Percentiles rank a stretch among this genome's conserved stretches.
phyloP scores from a whole-genome alignment of 2,329 filamentous ascomycete species.

The Cercospora brassicicola region DNA sequence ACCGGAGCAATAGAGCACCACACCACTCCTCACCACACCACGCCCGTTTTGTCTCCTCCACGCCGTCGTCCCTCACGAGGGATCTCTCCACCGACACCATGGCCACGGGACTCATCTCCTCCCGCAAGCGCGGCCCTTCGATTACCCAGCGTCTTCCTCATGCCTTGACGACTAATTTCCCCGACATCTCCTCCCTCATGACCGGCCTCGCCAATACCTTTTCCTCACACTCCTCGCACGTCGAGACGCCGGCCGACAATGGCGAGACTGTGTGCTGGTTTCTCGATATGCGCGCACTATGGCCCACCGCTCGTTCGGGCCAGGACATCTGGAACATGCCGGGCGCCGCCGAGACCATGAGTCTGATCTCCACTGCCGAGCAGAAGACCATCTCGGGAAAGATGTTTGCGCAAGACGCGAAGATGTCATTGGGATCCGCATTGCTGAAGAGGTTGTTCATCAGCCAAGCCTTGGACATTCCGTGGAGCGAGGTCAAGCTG shows the following conservation, averaged over 20 bases:
- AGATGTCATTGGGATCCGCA: slow-evolving; percentile 70
- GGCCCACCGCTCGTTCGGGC: slow-evolving; percentile 41
- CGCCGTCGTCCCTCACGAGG: slow-evolving; percentile 14
- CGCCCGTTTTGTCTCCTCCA: slow-evolving; percentile 14
- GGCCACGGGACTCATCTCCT: slow-evolving; percentile 21
- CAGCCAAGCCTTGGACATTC: slow-evolving; percentile 56
- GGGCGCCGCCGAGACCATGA: slow-evolving; percentile 45
- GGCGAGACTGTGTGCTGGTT: slow-evolving; percentile 50
- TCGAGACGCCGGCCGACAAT: slow-evolving; percentile 14
- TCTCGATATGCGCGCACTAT: slow-evolving; percentile 50
- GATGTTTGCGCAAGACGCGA: slow-evolving; percentile 59
- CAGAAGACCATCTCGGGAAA: slow-evolving; percentile 59
- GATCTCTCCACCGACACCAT: slow-evolving; percentile 10
- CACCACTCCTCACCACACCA: background rate
- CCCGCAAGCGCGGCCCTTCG: slow-evolving; percentile 23
- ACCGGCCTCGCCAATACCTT: slow-evolving; percentile 25
- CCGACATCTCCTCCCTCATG: slow-evolving; percentile 27
- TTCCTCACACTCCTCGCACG: slow-evolving; percentile 17
- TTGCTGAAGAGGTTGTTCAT: slow-evolving; percentile 73
- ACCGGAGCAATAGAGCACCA: background rate
- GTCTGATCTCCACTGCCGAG: slow-evolving; percentile 53
- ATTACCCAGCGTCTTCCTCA: slow-evolving; percentile 24
- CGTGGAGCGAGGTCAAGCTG: slow-evolving; percentile 62
- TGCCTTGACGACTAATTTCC: slow-evolving; percentile 24
- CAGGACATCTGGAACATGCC: slow-evolving; percentile 46